Evolutionary conservation across 1,284 basidiomycete species (phyloP).

Genomic region (Leccinum pallidistipes): DNA sequence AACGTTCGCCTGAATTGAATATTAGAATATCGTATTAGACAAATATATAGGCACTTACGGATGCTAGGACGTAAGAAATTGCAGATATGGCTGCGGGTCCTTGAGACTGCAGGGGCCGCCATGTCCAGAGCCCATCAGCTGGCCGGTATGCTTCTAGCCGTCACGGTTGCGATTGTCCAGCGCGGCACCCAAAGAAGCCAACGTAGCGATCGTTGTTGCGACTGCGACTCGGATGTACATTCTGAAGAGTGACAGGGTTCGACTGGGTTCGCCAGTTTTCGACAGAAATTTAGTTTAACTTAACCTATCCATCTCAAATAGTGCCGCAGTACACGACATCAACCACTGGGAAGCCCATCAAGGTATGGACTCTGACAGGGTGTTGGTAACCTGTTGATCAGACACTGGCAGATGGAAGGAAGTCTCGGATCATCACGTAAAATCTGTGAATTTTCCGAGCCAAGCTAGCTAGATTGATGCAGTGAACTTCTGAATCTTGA

Average conservation of each 20-base stretch:
- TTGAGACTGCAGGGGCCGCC: no score
- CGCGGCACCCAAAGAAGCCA: background rate
- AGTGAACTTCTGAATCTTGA: background rate
- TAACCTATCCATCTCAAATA: background rate
- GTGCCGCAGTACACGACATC: background rate
- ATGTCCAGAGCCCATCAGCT: no score
- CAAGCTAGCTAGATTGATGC: background rate
- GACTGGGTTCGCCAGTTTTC: background rate
- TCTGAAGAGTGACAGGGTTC: background rate
- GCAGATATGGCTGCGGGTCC: no score
- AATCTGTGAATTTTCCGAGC: background rate
- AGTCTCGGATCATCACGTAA: background rate
- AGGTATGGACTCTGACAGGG: background rate
- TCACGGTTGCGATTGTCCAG: background rate
- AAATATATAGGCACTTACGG: no score
- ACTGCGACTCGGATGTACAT: background rate
- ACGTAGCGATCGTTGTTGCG: background rate
- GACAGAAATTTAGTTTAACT: background rate
- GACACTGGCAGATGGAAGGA: background rate
- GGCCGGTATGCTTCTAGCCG: background rate
- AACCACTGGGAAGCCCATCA: background rate
- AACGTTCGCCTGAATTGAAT: no score
- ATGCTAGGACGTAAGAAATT: no score
- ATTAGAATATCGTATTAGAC: no score
- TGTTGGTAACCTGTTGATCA: background rate